Percentiles rank a stretch among this genome's conserved stretches.
phyloP scores from a whole-genome alignment of 768 basidiomycete genomes.

The Serendipita vermifera region DNA sequence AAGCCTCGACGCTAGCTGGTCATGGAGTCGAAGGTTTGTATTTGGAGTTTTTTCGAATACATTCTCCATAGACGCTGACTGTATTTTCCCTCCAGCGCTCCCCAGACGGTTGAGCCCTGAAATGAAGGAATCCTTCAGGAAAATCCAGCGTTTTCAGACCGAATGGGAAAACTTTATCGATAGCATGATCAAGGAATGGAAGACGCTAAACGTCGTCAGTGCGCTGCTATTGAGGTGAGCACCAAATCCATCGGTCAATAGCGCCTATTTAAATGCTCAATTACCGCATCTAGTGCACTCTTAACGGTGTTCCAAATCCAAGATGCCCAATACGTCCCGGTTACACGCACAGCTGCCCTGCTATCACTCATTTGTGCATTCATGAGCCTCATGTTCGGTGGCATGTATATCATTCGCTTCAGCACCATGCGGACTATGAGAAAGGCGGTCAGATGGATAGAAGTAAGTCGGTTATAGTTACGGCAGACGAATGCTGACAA shows the following conservation, averaged over 20 bases:
- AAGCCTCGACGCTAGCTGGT: too few relatives aligned
- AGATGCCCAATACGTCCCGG: conserved; percentile 41
- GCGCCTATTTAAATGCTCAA: not conserved
- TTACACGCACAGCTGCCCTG: conserved; percentile 49
- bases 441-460: conserved; percentile 59
- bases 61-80: too few relatives aligned
- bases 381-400: conserved; percentile 61
- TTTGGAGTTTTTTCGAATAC: too few relatives aligned
- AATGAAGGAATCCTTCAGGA: too few relatives aligned
- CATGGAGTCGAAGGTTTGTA: too few relatives aligned
- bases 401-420: conserved; percentile 60
- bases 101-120: too few relatives aligned
- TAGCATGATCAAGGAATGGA: conserved; percentile 26
- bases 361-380: conserved; percentile 53
- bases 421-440: conserved; percentile 60
- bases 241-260: not conserved
- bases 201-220: conserved; percentile 33
- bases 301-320: conserved; percentile 51
- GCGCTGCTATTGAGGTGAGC: conserved; percentile 43
- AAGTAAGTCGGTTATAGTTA: conserved; percentile 31
- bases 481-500: not conserved
- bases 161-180: conserved; percentile 65
- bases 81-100: too few relatives aligned
- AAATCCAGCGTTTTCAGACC: conserved; percentile 44
- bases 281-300: conserved; percentile 39